phyloP scores from a whole-genome alignment of 2,329 filamentous ascomycete genomes.

The Thelonectria blattea region DNA sequence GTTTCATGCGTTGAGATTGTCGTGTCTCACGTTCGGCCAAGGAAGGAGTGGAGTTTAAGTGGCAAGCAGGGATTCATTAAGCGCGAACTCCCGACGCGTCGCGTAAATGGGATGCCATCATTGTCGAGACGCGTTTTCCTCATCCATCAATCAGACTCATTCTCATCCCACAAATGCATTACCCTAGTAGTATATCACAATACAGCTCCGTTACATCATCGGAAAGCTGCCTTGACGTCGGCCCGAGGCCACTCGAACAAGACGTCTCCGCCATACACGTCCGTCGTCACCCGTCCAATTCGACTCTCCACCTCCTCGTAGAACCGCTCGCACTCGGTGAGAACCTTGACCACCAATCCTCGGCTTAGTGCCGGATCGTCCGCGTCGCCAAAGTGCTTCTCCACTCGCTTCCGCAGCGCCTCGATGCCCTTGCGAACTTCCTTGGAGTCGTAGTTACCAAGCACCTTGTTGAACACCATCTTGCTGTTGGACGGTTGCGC shows the following conservation, averaged over 20 bases:
- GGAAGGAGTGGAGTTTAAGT: not conserved
- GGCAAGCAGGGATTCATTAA: conserved; percentile 9
- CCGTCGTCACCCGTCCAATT: conserved; percentile 64
- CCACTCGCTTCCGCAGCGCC: conserved; percentile 84
- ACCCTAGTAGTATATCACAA: too few relatives aligned
- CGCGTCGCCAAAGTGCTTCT: conserved; percentile 95
- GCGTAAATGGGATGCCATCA: conserved; percentile 28
- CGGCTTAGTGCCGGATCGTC: conserved; percentile 73
- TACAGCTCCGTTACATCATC: conserved; percentile 24
- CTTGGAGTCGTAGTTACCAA: conserved; percentile 79
- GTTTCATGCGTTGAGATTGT: conserved; percentile 4
- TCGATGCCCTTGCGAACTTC: conserved; percentile 92
- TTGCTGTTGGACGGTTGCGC: conserved; percentile 84
- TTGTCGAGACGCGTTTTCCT: conserved; percentile 6
- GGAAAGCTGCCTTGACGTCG: conserved; percentile 67
- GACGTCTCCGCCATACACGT: conserved; percentile 69
- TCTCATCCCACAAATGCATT: too few relatives aligned
- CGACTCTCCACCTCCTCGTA: conserved; percentile 67
- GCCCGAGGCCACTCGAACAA: conserved; percentile 70
- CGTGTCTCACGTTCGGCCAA: conserved; percentile 3
- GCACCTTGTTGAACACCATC: conserved; percentile 82
- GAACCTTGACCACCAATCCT: conserved; percentile 62
- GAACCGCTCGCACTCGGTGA: conserved; percentile 66
- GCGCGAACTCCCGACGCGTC: conserved; percentile 29
- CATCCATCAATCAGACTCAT: too few relatives aligned